These are phyloP conservation scores for Naganishia sp. DNA, from an alignment of 1,284 basidiomycete genomes.

Conservation along the genomic window DNA sequence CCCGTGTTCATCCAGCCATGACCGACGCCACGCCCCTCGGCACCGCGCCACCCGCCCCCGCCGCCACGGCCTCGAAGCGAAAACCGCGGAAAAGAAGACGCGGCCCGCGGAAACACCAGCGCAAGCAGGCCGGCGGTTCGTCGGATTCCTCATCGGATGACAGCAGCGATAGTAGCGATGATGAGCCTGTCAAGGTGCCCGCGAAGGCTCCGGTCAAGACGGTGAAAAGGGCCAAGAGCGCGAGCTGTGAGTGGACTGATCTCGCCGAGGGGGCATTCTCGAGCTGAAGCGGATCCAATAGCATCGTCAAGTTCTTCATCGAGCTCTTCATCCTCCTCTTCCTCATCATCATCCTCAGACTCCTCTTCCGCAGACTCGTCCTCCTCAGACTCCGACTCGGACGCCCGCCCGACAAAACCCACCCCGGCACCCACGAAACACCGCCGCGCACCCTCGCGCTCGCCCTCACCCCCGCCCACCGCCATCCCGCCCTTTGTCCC, in stretches of 20 bases:
- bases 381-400: slow-evolving; percentile 32
- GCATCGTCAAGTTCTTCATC: slow-evolving; percentile 8
- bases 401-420: slow-evolving; percentile 8
- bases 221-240: neutral
- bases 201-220: too few relatives aligned
- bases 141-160: neutral
- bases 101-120: slow-evolving; percentile 21
- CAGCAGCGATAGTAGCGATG: slow-evolving; percentile 22
- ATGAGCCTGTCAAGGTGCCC: slow-evolving; percentile 9
- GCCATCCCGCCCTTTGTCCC: slow-evolving; percentile 28
- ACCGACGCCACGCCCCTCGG: slow-evolving; percentile 5
- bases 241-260: neutral
- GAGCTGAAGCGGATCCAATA: neutral
- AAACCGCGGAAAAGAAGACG: slow-evolving; percentile 31
- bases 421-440: neutral
- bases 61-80: slow-evolving; percentile 8
- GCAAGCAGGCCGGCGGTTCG: slow-evolving; percentile 13
- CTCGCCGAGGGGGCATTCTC: neutral
- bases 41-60: slow-evolving; percentile 6
- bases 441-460: slow-evolving; percentile 21
- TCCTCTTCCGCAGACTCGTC: slow-evolving; percentile 27
- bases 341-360: slow-evolving; percentile 27
- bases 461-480: slow-evolving; percentile 29
- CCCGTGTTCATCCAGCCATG: slow-evolving; percentile 1
- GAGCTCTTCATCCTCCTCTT: slow-evolving; percentile 24